phyloP scores from a whole-genome alignment of 768 basidiomycete species.

The Arthromyces matolae region DNA sequence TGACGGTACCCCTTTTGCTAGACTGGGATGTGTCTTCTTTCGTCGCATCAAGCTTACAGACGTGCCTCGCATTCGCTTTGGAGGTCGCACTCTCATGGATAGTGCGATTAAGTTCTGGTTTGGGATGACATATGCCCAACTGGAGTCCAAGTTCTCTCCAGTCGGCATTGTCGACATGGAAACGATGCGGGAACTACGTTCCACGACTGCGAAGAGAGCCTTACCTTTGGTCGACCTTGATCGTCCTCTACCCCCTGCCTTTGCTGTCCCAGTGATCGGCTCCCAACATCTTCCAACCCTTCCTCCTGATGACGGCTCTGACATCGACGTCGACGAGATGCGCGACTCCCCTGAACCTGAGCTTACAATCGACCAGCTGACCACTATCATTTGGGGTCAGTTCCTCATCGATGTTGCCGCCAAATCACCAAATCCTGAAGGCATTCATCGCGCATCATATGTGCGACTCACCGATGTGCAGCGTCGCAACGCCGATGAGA shows the following conservation, averaged over 20 bases:
- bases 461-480: background rate
- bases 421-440: constrained; percentile 1
- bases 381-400: constrained; percentile 5
- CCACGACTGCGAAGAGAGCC: background rate
- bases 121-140: background rate
- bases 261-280: background rate
- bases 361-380: background rate
- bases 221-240: background rate
- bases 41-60: background rate
- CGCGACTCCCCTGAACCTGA: background rate
- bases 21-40: background rate
- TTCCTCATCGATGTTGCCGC: constrained; percentile 4
- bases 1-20: background rate
- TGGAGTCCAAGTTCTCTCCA: background rate
- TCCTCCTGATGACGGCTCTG: background rate
- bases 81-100: background rate
- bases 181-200: background rate
- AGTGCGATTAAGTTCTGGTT: background rate
- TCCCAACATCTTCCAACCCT: background rate
- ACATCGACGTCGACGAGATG: background rate
- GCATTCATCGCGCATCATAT: background rate
- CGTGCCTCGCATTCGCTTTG: background rate
- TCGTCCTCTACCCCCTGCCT: background rate
- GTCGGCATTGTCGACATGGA: background rate
- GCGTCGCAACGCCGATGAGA: background rate